Conservation (phyloP, 2,329 filamentous ascomycete species). For the Monilinia polystroma region DNA sequence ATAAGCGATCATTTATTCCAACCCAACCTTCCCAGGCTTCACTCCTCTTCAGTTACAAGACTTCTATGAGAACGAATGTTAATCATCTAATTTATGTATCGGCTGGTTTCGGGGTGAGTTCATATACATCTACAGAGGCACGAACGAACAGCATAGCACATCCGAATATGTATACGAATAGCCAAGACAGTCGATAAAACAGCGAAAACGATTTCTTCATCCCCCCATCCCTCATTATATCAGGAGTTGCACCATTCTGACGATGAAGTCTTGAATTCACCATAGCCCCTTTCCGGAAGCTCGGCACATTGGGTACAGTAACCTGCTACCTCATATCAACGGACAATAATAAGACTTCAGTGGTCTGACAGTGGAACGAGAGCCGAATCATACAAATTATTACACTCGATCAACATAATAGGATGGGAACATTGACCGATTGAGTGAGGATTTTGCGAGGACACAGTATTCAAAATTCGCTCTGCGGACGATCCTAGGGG, state of each 20-base stretch:
- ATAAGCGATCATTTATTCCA: background rate
- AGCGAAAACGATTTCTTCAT: background rate
- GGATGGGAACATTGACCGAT: background rate
- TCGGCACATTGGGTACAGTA: background rate
- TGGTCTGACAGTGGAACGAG: background rate
- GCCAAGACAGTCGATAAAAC: background rate
- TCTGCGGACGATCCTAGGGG: too few species aligned
- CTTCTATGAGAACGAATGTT: background rate
- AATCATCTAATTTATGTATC: background rate
- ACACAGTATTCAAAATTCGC: too few species aligned
- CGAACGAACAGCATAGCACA: background rate
- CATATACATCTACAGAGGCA: background rate
- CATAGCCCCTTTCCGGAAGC: background rate
- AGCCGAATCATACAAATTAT: background rate
- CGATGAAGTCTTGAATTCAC: background rate
- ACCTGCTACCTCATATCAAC: background rate
- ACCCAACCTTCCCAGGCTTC: background rate
- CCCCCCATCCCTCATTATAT: background rate
- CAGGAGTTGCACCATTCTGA: background rate
- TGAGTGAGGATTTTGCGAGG: background rate
- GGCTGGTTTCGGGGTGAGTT: too few species aligned
- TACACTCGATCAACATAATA: background rate
- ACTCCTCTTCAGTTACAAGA: background rate
- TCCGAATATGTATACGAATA: too few species aligned
- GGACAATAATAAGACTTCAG: background rate